phyloP scores from a whole-genome alignment of 1,284 basidiomycete species.

The Vanrija pseudolonga region DNA sequence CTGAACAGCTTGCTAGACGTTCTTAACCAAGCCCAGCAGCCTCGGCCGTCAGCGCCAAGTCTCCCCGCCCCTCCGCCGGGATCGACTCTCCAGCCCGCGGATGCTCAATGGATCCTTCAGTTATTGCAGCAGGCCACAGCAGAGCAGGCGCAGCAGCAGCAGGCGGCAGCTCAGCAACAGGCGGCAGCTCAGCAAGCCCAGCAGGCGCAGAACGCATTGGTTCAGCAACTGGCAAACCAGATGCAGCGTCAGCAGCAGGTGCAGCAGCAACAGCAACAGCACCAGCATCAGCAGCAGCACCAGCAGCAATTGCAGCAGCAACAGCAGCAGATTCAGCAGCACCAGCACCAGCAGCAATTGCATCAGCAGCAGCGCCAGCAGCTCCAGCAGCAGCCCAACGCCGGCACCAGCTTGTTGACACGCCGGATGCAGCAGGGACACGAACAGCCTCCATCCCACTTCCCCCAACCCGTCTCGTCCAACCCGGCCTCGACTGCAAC shows the following conservation, averaged over 20 bases:
- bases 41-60: too few relatives aligned
- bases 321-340: conserved; percentile 3
- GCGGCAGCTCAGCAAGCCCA: conserved; percentile 1
- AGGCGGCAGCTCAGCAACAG: not conserved
- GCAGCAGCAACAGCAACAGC: conserved; percentile 7
- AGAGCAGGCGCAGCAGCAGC: not conserved
- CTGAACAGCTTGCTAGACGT: conserved; percentile 31
- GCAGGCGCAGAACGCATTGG: conserved; percentile 6
- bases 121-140: not conserved
- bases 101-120: too few relatives aligned
- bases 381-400: conserved; percentile 4
- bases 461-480: conserved; percentile 1
- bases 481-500: not conserved
- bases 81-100: too few relatives aligned
- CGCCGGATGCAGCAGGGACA: conserved; percentile 33
- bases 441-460: not conserved
- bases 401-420: conserved; percentile 25
- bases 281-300: conserved; percentile 5
- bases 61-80: too few relatives aligned
- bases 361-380: conserved; percentile 7
- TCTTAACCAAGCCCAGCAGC: conserved; percentile 22
- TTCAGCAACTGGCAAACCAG: conserved; percentile 6
- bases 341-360: not conserved
- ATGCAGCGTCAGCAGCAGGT: conserved; percentile 8
- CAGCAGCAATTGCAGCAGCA: conserved; percentile 11